Conservation (phyloP, 192 early-diverging fungal genomes). For the Pilaira anomala region DNA sequence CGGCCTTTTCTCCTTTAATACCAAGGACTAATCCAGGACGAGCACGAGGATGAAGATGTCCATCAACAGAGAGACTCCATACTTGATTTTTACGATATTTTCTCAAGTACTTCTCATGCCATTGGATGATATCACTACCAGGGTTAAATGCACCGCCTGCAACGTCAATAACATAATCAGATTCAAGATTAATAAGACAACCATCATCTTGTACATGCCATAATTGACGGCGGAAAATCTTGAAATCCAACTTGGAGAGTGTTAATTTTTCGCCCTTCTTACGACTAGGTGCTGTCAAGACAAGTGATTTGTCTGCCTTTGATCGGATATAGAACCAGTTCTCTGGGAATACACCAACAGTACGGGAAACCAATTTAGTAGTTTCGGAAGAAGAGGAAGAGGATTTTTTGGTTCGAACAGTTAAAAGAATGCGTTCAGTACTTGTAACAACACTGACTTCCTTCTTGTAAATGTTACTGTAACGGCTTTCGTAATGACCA, state of each 20-base stretch:
- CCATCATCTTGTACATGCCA: constrained; percentile 22
- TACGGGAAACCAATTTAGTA: constrained; percentile 7
- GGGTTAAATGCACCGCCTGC: constrained; percentile 11
- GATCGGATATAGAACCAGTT: constrained; percentile 22
- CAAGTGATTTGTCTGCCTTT: constrained; percentile 10
- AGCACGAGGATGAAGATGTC: constrained; percentile 18
- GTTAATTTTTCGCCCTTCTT: constrained; percentile 12
- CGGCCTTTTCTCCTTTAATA: background rate
- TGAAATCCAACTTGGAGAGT: constrained; percentile 14
- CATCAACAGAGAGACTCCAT: constrained; percentile 25
- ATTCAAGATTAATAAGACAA: constrained; percentile 12
- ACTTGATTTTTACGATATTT: constrained; percentile 8
- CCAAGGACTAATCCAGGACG: constrained; percentile 14
- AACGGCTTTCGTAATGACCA: constrained; percentile 14
- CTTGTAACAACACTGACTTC: background rate
- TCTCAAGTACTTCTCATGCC: constrained; percentile 13
- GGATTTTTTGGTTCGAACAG: constrained; percentile 3
- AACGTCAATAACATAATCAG: constrained; percentile 18
- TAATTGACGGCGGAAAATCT: constrained; percentile 17
- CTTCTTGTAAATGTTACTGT: constrained; percentile 5
- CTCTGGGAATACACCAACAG: constrained; percentile 18
- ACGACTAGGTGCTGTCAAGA: constrained; percentile 2
- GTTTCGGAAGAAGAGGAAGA: background rate
- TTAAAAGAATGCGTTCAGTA: constrained; percentile 12
- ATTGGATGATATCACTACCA: constrained; percentile 14